Percentiles rank a stretch among this genome's conserved stretches.
Evolutionary conservation across 495 filamentous ascomycete species (phyloP).

Genomic region (Penicillium angulare): DNA sequence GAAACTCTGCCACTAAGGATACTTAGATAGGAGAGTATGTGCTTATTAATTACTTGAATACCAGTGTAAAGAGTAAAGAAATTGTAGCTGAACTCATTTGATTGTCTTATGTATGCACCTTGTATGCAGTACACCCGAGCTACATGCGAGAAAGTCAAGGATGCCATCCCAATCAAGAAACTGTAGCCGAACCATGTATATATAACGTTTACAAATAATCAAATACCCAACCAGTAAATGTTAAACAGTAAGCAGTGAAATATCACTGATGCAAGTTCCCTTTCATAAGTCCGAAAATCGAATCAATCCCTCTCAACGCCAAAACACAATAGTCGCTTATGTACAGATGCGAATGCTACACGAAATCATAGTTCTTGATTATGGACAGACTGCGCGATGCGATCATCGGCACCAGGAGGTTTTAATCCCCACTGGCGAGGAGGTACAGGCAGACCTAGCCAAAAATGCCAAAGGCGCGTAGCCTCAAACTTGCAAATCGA

Average conservation of each 20-base stretch:
- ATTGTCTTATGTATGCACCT: no score
- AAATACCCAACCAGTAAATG: no score
- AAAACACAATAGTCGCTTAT: slow-evolving; percentile 6
- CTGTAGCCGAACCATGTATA: background rate
- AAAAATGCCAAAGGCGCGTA: slow-evolving; percentile 67
- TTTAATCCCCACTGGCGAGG: slow-evolving; percentile 66
- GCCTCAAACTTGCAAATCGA: slow-evolving; percentile 49
- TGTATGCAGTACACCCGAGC: no score
- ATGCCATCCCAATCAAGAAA: background rate
- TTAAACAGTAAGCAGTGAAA: background rate
- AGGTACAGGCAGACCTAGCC: slow-evolving; percentile 72
- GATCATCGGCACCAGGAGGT: slow-evolving; percentile 29
- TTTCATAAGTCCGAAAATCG: background rate
- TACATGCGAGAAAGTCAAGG: background rate
- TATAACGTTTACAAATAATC: no score
- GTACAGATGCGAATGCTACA: slow-evolving; percentile 13
- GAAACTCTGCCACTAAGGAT: background rate
- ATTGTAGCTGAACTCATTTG: no score
- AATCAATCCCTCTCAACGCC: slow-evolving; percentile 9
- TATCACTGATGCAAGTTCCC: background rate
- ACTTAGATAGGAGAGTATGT: no score
- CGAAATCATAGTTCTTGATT: background rate
- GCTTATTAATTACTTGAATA: no score
- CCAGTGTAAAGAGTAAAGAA: no score
- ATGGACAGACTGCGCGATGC: background rate